Base-by-base conservation (phyloP, 371 early-diverging fungal species). In the Capniomyces stellatus region DNA sequence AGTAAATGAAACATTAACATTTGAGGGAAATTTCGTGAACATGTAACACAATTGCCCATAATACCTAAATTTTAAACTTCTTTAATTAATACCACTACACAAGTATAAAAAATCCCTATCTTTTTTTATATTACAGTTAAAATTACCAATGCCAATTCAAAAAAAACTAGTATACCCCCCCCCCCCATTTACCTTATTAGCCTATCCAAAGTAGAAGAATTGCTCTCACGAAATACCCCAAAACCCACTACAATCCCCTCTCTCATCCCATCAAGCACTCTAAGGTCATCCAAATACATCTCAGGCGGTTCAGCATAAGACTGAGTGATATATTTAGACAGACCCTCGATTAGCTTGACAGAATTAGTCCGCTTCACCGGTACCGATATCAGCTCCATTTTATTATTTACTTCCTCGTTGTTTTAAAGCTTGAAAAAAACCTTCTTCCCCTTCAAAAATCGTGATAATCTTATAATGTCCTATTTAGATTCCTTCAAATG, bases 241-340 rank as follows among this genome's bases (percentile, higher is more conserved):
- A 79, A 74, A 50, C 66, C 49, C 8, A 74, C 73, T 48, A 81
- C 71, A 54, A 82, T 78, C 51, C 81, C 81, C 41, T 76, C 79
- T 21, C 92, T 67, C 40, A 88, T 68, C 47, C 77, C 80, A 46
- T 91, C 86, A 2, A 89, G 71, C 23, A 81, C 67, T 27, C 83
- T 73, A 63, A 91, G 79, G 67, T 91, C 89, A 64, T 87, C 87
- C n/a, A 78, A 73, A 55, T 88, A 89, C 0, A 73, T 64, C 58
- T 88, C 87, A 1, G 89, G 87, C 54, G 86, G 85, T 57, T 89
- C 90, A 2, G 78, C 82, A 60, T 85, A 86, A 0, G 79, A 73
- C 27, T 76, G 76, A 0, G 76, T 75, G 53, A 85, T 83, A 60
- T 83, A 82, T 29, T 80, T 76, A 41, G 79, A 64, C 22, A 85